Conservation (phyloP, 2,329 filamentous ascomycete genomes). For the Penicillium sp. region DNA sequence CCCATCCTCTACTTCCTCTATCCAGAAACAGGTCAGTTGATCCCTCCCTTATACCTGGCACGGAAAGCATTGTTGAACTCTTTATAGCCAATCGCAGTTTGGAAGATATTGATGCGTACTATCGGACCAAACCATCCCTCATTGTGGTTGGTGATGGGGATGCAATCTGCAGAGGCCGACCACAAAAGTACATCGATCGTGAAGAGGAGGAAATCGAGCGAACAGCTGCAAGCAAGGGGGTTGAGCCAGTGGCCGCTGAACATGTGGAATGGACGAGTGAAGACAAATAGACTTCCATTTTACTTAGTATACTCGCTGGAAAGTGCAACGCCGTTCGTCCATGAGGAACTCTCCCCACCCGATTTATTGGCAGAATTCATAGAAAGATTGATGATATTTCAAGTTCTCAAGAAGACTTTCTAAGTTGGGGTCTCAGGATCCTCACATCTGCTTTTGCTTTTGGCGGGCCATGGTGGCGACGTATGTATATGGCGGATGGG, state of each 20-base stretch:
- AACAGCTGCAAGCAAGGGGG: conserved; percentile 14
- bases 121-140: conserved; percentile 43
- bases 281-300: not conserved
- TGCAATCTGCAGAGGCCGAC: conserved; percentile 51
- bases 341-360: too few relatives aligned
- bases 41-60: not conserved
- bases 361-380: too few relatives aligned
- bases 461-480: too few relatives aligned
- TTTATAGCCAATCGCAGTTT: conserved; percentile 31
- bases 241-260: not conserved
- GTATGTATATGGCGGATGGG: too few relatives aligned
- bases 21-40: conserved; percentile 34
- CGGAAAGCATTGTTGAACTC: not conserved
- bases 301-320: too few relatives aligned
- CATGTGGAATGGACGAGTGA: conserved; percentile 9
- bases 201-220: conserved; percentile 45
- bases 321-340: too few relatives aligned
- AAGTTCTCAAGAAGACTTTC: too few relatives aligned
- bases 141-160: conserved; percentile 56
- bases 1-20: conserved; percentile 52
- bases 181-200: conserved; percentile 52
- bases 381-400: too few relatives aligned
- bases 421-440: too few relatives aligned
- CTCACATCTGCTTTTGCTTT: too few relatives aligned
- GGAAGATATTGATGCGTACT: conserved; percentile 45